Base-by-base conservation (phyloP, 495 filamentous ascomycete species). In the Aspergillus wentii region DNA sequence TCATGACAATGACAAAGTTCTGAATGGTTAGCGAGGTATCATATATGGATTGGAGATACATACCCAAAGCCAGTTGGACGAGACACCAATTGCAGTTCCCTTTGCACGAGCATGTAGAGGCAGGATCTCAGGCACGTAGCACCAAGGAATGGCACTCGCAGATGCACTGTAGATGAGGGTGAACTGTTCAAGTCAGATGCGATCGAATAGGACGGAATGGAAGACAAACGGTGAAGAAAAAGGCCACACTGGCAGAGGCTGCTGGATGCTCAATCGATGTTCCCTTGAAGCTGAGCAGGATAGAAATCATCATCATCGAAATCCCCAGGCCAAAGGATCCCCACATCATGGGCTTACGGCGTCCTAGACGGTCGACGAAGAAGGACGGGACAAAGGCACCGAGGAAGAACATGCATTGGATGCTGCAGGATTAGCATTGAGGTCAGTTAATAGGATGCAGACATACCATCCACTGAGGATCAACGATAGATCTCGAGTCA, bases 1-100 rank as follows among this genome's bases (percentile, higher is more conserved):
- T 75, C 64, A 78, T 71, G 22, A 78, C 77, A 20, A 81, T 69
- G 46, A 73, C 70, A 43, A 77, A 79, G 54, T 79, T 78, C n/a
- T n/a, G n/a, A n/a, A n/a, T n/a, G n/a, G n/a, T n/a, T n/a, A n/a
- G n/a, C n/a, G n/a, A n/a, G n/a, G n/a, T n/a, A n/a, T n/a, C n/a
- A n/a, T n/a, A n/a, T n/a, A n/a, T n/a, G n/a, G n/a, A n/a, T n/a
- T n/a, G n/a, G n/a, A n/a, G n/a, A n/a, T n/a, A n/a, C n/a, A n/a
- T n/a, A n/a, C n/a, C 52, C 55, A 62, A 13, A 57, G 41, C 50
- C 51, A 59, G 30, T 58, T 58, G 13, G 48, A 30, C 1, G 44
- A 48, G 10, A 54, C 50, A 7, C 49, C 50, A 30, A 60, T 44
- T 5, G 59, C 51, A 13, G 49, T 59, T 25, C 68, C 68, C 28